phyloP scores from a whole-genome alignment of 176 grass and related monocot species.

The Rhynchospora pubera region DNA sequence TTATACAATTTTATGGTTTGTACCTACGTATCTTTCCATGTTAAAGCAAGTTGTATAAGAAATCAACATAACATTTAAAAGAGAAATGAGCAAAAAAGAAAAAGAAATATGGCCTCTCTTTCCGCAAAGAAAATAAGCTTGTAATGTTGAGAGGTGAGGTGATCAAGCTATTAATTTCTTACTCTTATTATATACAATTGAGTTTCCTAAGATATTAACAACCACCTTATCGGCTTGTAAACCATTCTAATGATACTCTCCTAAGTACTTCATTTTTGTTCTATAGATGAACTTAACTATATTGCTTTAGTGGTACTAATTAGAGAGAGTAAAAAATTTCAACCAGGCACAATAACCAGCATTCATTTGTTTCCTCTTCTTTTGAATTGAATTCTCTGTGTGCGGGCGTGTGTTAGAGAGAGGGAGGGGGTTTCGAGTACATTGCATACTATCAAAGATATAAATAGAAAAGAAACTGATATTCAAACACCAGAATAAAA shows the following conservation, averaged over 20 bases:
- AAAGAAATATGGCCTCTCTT: neutral
- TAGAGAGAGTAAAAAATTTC: no score
- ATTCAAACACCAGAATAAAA: neutral
- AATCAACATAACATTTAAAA: neutral
- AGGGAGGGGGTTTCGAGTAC: no score
- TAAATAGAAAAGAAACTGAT: no score
- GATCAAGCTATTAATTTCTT: neutral
- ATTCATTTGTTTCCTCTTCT: neutral
- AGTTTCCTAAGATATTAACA: neutral
- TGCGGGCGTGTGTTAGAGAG: no score
- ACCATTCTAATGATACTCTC: neutral
- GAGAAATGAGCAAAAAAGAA: neutral
- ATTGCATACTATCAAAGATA: neutral
- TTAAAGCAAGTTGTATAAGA: neutral
- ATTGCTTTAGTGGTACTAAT: neutral
- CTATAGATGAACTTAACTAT: neutral
- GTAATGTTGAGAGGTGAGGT: neutral
- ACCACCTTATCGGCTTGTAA: neutral
- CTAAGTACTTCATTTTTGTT: neutral
- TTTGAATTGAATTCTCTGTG: no score
- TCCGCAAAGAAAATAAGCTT: neutral
- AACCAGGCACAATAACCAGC: neutral
- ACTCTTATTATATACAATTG: neutral
- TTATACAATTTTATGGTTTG: constrained; percentile 4
- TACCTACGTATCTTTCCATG: neutral